These are phyloP conservation scores for Turritis glabra DNA, from an alignment of 345 rosid genomes.

Conservation along the genomic window DNA sequence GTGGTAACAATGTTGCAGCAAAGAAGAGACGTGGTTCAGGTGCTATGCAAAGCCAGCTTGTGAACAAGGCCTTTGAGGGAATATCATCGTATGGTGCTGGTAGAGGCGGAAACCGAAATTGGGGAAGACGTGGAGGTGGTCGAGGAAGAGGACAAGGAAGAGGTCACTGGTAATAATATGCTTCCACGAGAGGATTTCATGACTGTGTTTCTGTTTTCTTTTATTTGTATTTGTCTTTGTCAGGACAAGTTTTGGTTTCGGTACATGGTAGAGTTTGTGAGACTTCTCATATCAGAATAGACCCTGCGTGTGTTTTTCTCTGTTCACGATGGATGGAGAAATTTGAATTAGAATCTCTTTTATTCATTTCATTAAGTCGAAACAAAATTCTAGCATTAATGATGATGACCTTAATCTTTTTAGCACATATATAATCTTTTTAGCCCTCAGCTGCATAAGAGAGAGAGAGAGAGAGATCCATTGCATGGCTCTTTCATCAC, in stretches of 20 bases:
- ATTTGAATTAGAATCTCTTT: not conserved
- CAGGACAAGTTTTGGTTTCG: constrained; percentile 25
- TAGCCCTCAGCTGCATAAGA: not conserved
- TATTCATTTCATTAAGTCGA: not conserved
- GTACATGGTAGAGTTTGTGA: constrained; percentile 30
- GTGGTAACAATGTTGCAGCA: constrained; percentile 44
- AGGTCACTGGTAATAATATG: constrained; percentile 46
- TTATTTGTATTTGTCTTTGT: not conserved
- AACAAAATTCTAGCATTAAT: not conserved
- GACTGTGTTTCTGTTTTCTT: not conserved
- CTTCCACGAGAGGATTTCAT: constrained; percentile 9
- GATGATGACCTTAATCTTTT: not conserved
- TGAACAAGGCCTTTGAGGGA: constrained; percentile 88
- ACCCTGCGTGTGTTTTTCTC: constrained; percentile 8
- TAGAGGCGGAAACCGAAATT: constrained; percentile 55
- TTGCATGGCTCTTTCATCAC: not conserved
- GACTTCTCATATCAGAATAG: constrained; percentile 14
- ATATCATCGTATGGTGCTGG: constrained; percentile 60
- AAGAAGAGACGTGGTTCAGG: constrained; percentile 67
- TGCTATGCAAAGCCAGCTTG: constrained; percentile 65
- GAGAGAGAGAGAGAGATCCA: too few relatives aligned
- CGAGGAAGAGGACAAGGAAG: constrained; percentile 75
- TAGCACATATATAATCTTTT: not conserved
- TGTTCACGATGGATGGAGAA: not conserved
- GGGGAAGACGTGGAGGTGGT: constrained; percentile 64